These are phyloP conservation scores for Aspergillus panamensis DNA, from an alignment of 495 filamentous ascomycete species.

Conservation along the genomic window DNA sequence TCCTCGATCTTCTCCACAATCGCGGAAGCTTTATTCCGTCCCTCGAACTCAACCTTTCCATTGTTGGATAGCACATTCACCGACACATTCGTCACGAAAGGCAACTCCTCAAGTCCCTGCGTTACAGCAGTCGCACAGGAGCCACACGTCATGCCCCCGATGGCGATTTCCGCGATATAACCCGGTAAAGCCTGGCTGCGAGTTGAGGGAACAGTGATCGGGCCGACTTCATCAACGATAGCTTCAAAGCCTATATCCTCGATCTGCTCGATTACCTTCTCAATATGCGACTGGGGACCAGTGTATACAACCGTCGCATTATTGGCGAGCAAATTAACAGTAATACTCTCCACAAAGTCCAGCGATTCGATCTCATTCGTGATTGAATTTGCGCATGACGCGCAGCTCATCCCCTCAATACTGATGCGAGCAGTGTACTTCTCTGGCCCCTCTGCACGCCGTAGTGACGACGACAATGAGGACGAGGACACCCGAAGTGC, in stretches of 20 bases:
- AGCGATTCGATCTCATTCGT: slow-evolving; percentile 47
- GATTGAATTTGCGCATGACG: slow-evolving; percentile 55
- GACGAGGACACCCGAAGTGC: not conserved
- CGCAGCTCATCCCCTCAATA: slow-evolving; percentile 65
- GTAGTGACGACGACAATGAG: not conserved
- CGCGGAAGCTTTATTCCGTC: slow-evolving; percentile 49
- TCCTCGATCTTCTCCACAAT: slow-evolving; percentile 73
- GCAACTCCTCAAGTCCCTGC: slow-evolving; percentile 55
- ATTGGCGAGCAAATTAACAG: slow-evolving; percentile 57
- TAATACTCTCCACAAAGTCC: slow-evolving; percentile 51
- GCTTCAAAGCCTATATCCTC: slow-evolving; percentile 57
- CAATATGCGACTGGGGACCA: slow-evolving; percentile 39
- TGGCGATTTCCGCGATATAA: slow-evolving; percentile 59
- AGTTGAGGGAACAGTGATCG: slow-evolving; percentile 24
- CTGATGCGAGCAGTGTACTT: slow-evolving; percentile 45
- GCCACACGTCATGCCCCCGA: slow-evolving; percentile 83
- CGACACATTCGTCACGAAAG: slow-evolving; percentile 60
- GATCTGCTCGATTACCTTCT: slow-evolving; percentile 45
- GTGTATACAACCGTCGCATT: slow-evolving; percentile 49
- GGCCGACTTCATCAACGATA: slow-evolving; percentile 41
- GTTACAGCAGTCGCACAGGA: slow-evolving; percentile 67
- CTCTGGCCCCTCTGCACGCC: slow-evolving; percentile 8
- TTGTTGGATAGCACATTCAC: slow-evolving; percentile 75
- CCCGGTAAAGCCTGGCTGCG: not conserved
- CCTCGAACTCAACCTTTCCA: slow-evolving; percentile 60